Base-by-base conservation (phyloP, 2,329 filamentous ascomycete genomes). In the Dactylellina cionopaga region DNA sequence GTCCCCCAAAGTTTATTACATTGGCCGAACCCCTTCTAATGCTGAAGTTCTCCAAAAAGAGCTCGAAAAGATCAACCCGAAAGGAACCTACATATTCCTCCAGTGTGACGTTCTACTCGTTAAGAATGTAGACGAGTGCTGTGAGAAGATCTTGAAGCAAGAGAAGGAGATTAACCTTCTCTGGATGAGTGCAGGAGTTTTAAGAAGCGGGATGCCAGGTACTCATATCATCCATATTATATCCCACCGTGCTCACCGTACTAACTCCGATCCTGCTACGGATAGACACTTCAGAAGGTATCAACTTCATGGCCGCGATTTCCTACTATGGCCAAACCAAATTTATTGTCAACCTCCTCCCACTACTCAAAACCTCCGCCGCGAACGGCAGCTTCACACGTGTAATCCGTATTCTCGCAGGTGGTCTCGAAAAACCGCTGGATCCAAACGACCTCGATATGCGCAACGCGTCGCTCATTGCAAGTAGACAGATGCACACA, bases 241-340 rank as follows among this genome's bases (percentile, higher is more conserved):
- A 4, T 24, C 37, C n/a, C 1, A n/a, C n/a, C n/a, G n/a, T n/a
- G n/a, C n/a, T n/a, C n/a, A n/a, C n/a, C n/a, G n/a, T n/a, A n/a
- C n/a, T n/a, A n/a, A n/a, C n/a, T n/a, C n/a, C n/a, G n/a, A n/a
- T n/a, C n/a, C n/a, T n/a, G n/a, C n/a, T n/a, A n/a, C n/a, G 63
- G 15, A 3, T 56, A 85, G 87, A 88, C 70, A 88, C 86, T 0
- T 55, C 79, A 0, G 88, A 90, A 78, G 85, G 85, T 1, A 80
- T 90, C 1, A 82, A 86, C 55, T 80, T 82, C 25, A 81, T 83
- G 29, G 81, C 83, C 22, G 81, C 83, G 5, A 81, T 89, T 13
- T 80, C 81, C 17, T 85, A 84, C 79, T 88, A 89, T 79, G 82
- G 84, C 3, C 87, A 87, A 17, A 82, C 85, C 74, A 85, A 85